Evolutionary conservation across 2,329 filamentous ascomycete genomes (phyloP).

Genomic region (Aspergillus tamarii): DNA sequence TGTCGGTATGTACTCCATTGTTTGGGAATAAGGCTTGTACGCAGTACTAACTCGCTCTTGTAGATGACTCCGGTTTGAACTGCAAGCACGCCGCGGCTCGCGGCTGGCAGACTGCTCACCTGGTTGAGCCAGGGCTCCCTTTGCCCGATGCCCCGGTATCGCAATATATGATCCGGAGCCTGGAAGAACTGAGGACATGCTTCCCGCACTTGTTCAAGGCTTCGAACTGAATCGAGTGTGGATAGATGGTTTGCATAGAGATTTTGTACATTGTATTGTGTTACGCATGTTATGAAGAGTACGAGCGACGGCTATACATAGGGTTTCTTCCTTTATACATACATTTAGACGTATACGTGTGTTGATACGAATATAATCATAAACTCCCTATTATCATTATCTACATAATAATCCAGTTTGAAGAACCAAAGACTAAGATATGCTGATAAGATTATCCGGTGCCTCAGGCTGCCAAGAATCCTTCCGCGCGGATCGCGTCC

Average conservation of each 20-base stretch:
- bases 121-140: slow-evolving; percentile 75
- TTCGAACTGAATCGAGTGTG: background rate
- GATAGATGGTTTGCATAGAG: slow-evolving; percentile 2
- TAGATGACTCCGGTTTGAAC: slow-evolving; percentile 84
- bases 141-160: slow-evolving; percentile 67
- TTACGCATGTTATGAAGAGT: slow-evolving; percentile 15
- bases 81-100: slow-evolving; percentile 74
- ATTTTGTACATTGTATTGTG: slow-evolving; percentile 2
- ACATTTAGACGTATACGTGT: background rate
- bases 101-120: slow-evolving; percentile 85
- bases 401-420: no score
- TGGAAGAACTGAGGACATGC: slow-evolving; percentile 73
- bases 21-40: background rate
- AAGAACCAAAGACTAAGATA: no score
- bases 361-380: background rate
- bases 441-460: background rate
- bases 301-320: slow-evolving; percentile 1
- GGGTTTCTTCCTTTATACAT: background rate
- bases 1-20: slow-evolving; percentile 66
- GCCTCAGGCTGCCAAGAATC: slow-evolving; percentile 18
- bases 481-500: slow-evolving; percentile 18
- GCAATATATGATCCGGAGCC: slow-evolving; percentile 72
- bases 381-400: background rate
- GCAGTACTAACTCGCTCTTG: background rate
- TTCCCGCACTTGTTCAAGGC: slow-evolving; percentile 86